These are phyloP conservation scores for Jacaranda mimosifolia DNA, from an alignment of 257 asterid species.

Conservation along the genomic window DNA sequence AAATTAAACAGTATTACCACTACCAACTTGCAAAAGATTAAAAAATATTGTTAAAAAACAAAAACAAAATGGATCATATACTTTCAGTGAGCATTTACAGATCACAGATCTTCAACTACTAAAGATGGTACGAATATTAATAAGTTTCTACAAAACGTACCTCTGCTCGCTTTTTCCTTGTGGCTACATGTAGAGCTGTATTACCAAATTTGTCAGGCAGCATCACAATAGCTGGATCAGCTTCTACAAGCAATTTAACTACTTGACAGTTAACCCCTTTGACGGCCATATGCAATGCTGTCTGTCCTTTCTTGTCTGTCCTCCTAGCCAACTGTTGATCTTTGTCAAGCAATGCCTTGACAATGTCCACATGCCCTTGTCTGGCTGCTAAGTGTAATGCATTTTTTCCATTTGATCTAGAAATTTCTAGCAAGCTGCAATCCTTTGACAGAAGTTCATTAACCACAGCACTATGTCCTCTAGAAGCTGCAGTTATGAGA, in stretches of 20 bases:
- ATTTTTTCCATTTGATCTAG: slow-evolving; percentile 61
- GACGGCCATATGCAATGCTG: slow-evolving; percentile 68
- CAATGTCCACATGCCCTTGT: slow-evolving; percentile 63
- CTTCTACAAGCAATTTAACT: slow-evolving; percentile 54
- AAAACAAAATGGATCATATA: slow-evolving; percentile 3
- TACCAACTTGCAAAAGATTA: not conserved
- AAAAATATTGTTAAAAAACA: not conserved
- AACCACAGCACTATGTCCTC: slow-evolving; percentile 62
- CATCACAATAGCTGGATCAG: slow-evolving; percentile 68
- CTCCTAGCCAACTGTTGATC: slow-evolving; percentile 63
- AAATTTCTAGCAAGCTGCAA: slow-evolving; percentile 57
- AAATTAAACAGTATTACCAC: not conserved
- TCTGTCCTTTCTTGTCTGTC: slow-evolving; percentile 64
- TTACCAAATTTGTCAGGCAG: slow-evolving; percentile 63
- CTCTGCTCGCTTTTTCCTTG: slow-evolving; percentile 59
- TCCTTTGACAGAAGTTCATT: slow-evolving; percentile 61
- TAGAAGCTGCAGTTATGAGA: slow-evolving; percentile 63
- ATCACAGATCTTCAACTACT: not conserved
- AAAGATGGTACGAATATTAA: not conserved
- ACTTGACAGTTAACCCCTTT: slow-evolving; percentile 61
- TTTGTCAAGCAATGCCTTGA: slow-evolving; percentile 55
- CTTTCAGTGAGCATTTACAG: not conserved
- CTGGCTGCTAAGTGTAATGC: slow-evolving; percentile 65
- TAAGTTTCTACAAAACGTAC: slow-evolving; percentile 26
- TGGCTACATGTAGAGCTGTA: slow-evolving; percentile 64